Base-by-base conservation (phyloP, 345 rosid genomes). In the Pistacia atlantica region DNA sequence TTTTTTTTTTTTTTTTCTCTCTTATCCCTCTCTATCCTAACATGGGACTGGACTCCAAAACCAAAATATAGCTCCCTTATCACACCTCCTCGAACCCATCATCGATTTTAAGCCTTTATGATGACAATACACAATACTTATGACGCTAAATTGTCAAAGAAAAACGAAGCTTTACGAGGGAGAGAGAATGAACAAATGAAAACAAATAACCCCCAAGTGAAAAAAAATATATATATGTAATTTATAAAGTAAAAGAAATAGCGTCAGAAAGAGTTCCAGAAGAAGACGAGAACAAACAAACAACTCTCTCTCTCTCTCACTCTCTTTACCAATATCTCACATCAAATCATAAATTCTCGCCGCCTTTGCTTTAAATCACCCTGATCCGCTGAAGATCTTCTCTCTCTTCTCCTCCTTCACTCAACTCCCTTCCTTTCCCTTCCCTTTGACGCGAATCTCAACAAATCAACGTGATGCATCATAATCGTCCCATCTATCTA, bases 291-390 rank as follows among this genome's bases (percentile, higher is more conserved):
- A 31, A 35, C 42, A 14, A 31, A 35, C 42, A 14, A 31, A 56
- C 22, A 61, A 18, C 54, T 54, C 37, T 55, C 14, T n/a, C 25
- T 25, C 57, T 65, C 46, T 48, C 66, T 46, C 45, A 25, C 13
- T 20, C 18, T 57, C 54, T 38, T 14, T 38, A 10, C 20, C 20
- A n/a, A 46, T 45, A 35, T 31, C 54, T 67, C 3, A 33, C 10
- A 80, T 74, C 80, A 76, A 62, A 82, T 75, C 83, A 77, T 78
- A 86, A 86, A 85, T 75, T 80, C 84, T 86, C 87, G 95, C 97
- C 97, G 97, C 89, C 95, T 86, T 84, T 84, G 90, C 91, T 81
- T 84, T 84, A 86, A 90, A 87, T 89, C 87, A 72, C 20, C 69
- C 80, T 83, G 93, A 85, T 83, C 83, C 54, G 84, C 80, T 74